phyloP scores from a whole-genome alignment of 352 stramenopile species.

The Pythium grandisporangium region DNA sequence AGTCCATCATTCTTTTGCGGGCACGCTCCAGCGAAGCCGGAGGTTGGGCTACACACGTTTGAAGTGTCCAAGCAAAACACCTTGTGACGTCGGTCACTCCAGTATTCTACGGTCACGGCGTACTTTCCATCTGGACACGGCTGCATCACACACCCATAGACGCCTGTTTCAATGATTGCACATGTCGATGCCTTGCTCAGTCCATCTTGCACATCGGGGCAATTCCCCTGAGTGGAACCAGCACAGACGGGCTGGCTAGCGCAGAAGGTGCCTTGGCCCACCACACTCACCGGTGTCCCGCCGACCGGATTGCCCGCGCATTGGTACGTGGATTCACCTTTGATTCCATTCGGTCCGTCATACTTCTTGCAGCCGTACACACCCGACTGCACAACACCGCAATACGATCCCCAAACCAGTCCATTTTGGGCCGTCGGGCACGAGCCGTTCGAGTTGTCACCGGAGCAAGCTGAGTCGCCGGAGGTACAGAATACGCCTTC shows the following conservation, averaged over 20 bases:
- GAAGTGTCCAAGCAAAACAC: no score
- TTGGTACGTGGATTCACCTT: not conserved
- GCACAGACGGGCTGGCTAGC: not conserved
- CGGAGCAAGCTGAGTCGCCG: not conserved
- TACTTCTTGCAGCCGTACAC: constrained; percentile 1
- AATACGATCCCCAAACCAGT: not conserved
- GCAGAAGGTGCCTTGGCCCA: constrained; percentile 1
- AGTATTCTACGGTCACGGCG: no score
- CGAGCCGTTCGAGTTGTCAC: not conserved
- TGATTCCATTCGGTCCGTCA: not conserved
- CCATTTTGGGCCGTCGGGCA: not conserved
- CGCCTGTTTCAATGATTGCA: not conserved
- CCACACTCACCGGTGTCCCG: constrained; percentile 1
- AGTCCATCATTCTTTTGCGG: no score
- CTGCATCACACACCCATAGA: constrained; percentile 2
- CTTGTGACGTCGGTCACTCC: no score
- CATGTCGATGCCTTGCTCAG: not conserved
- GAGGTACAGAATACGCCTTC: not conserved
- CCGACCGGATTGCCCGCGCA: not conserved
- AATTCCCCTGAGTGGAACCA: not conserved
- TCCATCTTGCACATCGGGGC: not conserved
- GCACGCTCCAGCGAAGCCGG: no score
- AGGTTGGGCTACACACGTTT: no score
- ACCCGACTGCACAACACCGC: not conserved
- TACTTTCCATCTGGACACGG: no score